Percentiles rank a stretch among this genome's conserved stretches.
phyloP scores from a whole-genome alignment of 2,329 filamentous ascomycete species.

The Aspergillus quadricinctus region DNA sequence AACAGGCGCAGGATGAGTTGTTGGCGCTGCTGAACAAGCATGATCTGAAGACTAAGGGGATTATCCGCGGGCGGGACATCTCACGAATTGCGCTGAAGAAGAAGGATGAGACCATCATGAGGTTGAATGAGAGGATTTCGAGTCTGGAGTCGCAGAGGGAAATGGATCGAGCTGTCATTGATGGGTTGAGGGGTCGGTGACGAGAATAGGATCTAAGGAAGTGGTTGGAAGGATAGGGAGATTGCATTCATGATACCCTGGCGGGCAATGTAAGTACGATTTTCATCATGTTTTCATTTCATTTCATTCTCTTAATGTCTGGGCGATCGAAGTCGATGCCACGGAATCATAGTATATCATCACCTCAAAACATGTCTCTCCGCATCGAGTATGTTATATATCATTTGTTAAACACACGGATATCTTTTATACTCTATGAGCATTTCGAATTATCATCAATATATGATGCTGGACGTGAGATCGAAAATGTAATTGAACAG shows the following conservation, averaged over 20 bases:
- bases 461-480: neutral
- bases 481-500: too few relatives aligned
- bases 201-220: neutral
- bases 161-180: constrained; percentile 46
- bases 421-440: neutral
- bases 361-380: neutral
- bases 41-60: constrained; percentile 56
- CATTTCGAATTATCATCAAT: neutral
- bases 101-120: constrained; percentile 60
- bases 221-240: too few relatives aligned
- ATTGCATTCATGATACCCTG: neutral
- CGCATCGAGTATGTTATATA: neutral
- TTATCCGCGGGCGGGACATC: constrained; percentile 62
- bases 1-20: constrained; percentile 32
- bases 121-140: constrained; percentile 63
- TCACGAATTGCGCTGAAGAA: constrained; percentile 58
- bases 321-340: neutral
- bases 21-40: constrained; percentile 50
- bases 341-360: neutral
- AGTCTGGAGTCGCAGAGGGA: constrained; percentile 54
- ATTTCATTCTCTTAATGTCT: neutral
- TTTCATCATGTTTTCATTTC: neutral
- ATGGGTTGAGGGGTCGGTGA: constrained; percentile 31
- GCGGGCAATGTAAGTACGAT: neutral
- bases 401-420: neutral